Percentiles rank a stretch among this genome's conserved stretches.
Evolutionary conservation across 176 grass and related monocot species (phyloP).

Genomic region (Thinopyrum elongatum): DNA sequence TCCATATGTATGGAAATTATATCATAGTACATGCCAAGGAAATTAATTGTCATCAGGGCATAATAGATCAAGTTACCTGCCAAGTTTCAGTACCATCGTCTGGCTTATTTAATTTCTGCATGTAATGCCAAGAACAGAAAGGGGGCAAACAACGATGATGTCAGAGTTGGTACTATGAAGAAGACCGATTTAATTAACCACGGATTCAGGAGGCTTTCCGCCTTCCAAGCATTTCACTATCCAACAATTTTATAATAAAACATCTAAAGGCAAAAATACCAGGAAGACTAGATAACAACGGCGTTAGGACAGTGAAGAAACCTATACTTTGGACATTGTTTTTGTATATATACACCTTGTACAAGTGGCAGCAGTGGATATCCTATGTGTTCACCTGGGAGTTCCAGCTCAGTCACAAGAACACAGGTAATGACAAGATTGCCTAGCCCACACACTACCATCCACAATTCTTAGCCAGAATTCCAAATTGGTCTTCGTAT

Average conservation of each 20-base stretch:
- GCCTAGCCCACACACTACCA: constrained; percentile 32
- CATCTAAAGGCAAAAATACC: neutral
- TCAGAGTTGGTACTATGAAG: neutral
- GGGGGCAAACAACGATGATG: neutral
- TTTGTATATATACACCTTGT: neutral
- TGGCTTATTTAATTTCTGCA: neutral
- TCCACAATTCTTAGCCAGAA: constrained; percentile 27
- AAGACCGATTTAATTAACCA: neutral
- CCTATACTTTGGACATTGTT: neutral
- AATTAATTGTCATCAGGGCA: neutral
- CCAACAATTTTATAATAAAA: neutral
- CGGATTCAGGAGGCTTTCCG: neutral
- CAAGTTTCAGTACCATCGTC: neutral
- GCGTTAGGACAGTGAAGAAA: constrained; percentile 15
- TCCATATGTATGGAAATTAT: neutral
- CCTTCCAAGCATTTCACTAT: constrained; percentile 1
- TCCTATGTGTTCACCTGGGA: constrained; percentile 24
- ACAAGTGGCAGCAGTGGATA: constrained; percentile 22
- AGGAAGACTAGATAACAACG: neutral
- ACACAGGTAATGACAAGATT: constrained; percentile 23
- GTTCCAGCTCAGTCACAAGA: constrained; percentile 10
- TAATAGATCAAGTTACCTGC: neutral
- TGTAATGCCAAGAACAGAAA: neutral
- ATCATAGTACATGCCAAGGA: neutral
- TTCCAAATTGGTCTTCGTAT: constrained; percentile 25